These are phyloP conservation scores for Pueraria montana DNA, from an alignment of 306 rosid species.

Conservation along the genomic window DNA sequence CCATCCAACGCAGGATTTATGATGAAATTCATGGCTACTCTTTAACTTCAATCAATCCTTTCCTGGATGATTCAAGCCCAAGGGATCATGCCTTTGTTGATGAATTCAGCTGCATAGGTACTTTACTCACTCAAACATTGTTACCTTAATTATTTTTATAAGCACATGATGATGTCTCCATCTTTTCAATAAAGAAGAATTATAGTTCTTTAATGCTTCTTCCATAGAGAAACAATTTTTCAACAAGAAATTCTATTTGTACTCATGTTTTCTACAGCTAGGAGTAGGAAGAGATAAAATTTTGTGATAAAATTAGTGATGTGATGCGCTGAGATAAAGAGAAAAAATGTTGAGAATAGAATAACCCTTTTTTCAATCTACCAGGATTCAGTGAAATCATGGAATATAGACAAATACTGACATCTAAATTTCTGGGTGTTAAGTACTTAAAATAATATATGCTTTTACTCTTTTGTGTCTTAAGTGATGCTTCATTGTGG, in stretches of 20 bases:
- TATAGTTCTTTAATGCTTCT: neutral
- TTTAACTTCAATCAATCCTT: constrained; percentile 80
- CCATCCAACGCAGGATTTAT: constrained; percentile 79
- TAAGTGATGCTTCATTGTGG: constrained; percentile 27
- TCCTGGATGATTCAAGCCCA: constrained; percentile 64
- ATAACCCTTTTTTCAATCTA: neutral
- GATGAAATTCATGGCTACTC: constrained; percentile 91
- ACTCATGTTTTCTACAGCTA: neutral
- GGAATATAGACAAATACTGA: neutral
- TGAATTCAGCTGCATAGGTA: constrained; percentile 92
- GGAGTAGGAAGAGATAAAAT: neutral
- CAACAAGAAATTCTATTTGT: neutral
- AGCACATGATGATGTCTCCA: constrained; percentile 8
- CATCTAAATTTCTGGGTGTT: neutral
- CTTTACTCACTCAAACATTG: neutral
- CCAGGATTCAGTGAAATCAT: neutral
- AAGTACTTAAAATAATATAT: neutral
- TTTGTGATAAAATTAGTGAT: neutral
- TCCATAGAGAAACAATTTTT: neutral
- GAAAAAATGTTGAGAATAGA: neutral
- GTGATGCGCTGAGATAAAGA: neutral
- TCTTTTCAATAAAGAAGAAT: constrained; percentile 12
- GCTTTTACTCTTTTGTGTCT: neutral
- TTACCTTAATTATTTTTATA: constrained; percentile 3
- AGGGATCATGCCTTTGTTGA: constrained; percentile 85